Base-by-base conservation (phyloP, 257 asterid genomes). In the Solanum virginianum region DNA sequence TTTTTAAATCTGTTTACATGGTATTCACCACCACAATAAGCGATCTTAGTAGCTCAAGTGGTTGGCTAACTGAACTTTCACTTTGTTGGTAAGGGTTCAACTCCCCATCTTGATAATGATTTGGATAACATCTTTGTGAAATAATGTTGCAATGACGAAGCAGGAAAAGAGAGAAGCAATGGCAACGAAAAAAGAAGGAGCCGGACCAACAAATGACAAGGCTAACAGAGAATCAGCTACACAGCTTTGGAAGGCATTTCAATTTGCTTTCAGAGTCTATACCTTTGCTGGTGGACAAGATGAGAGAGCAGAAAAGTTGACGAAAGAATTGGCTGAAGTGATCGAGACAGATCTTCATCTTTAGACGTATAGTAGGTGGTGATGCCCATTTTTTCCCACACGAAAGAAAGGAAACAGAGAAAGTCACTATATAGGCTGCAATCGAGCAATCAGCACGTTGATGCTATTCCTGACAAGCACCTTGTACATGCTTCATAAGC, bases 231-330 rank as follows among this genome's bases (percentile, higher is more conserved):
- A 89, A 85, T 90, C 97, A 8, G 89, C 86, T 29, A 90, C 92
- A 88, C 84, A 92, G 84, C 92, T 95, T 1, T 95, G 98, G 99
- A 92, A 90, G 90, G 93, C 98, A 29, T 95, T 95, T 81, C 98
- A 95, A 86, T 94, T 95, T 86, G 99, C 98, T 20, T 95, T 88
- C 80, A 84, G 94, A 10, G 94, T 95, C 24, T 95, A 95, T 90
- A 91, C 95, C 2, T 94, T 95, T 72, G 93, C 97, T 2, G 99
- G 99, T 6, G 99, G 99, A 45, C 97, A 94, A 9, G 99, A 95
- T 60, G 99, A 95, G 20, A 90, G 98, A 20, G 98, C 99, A 57
- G 98, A 94, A 83, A 90, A 80, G 85, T 91, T 94, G 47, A 92
- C 97, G 0, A 91, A 87, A 89, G 98, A 94, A 88, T 84, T 95